Base-by-base conservation (phyloP, 352 stramenopile species). In the Globisporangium lucens region DNA sequence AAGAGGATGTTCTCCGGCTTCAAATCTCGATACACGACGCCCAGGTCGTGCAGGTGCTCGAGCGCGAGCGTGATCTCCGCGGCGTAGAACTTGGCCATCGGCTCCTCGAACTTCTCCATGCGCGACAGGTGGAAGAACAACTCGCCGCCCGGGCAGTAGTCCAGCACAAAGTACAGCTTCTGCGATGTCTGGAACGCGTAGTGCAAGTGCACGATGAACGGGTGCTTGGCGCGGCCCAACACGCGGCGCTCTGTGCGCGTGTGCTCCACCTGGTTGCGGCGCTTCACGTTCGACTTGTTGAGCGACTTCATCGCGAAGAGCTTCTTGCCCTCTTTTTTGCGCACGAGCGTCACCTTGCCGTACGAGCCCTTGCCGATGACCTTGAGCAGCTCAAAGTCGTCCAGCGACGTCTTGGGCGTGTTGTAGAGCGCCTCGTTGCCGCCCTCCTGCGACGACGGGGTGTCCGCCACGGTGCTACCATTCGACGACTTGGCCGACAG, bases 321-420 rank as follows among this genome's bases (percentile, higher is more conserved):
- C 24, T 75, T 73, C 56, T 91, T 86, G 49, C 72, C 73, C 9
- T 92, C 84, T 61, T 95, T 95, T 75, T 91, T 91, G 56, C 87
- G 83, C 72, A 95, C 87, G 61, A 95, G 83, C 72, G 86, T 96
- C 47, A 98, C 91, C 72, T 97, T 97, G 71, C 91, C 91, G 61
- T 97, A 98, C 30, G 87, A 95, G 24, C 91, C 91, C 70, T 97
- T 97, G 65, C 91, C 91, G 61, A 98, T 95, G 60, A 96, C 90
- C 66, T 96, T 97, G 59, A 98, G 80, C 75, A 97, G 75, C 76
- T 97, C 91, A 81, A 98, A 98, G 75, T 98, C 91, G 61, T 95
- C 90, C 53, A 97, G 71, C 13, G 76, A 83, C n/a, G 91, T 93
- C 83, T 97, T 97, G 56, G 85, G 85, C 63, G 85, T 94, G 74